Conservation (phyloP, 768 basidiomycete genomes). For the Pholiota conissans region DNA sequence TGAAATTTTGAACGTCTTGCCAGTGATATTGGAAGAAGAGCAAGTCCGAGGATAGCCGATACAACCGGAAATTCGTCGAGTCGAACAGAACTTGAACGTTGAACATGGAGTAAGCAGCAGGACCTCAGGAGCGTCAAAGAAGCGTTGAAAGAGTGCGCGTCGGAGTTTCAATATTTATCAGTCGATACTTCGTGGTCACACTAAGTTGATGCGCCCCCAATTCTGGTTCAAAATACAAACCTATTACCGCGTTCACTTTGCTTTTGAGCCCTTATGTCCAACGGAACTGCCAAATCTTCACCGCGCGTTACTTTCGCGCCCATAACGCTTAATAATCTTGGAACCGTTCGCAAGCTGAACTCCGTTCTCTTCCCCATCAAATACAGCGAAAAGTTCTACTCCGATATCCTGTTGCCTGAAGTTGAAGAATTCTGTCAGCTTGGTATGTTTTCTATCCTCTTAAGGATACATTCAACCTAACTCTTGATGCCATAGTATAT, state of each 20-base stretch:
- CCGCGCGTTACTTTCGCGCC: conserved; percentile 68
- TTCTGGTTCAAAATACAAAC: not conserved
- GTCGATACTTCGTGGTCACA: not conserved
- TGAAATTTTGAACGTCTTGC: no score
- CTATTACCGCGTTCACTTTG: not conserved
- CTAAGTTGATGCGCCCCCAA: not conserved
- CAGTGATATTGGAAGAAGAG: no score
- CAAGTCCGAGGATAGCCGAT: no score
- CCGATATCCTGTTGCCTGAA: conserved; percentile 73
- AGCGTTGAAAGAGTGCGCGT: not conserved
- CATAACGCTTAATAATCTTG: conserved; percentile 80
- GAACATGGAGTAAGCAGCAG: no score
- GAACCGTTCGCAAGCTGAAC: conserved; percentile 68
- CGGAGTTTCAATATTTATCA: not conserved
- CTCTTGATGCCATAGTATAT: conserved; percentile 60
- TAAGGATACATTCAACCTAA: not conserved
- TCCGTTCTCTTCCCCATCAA: conserved; percentile 87
- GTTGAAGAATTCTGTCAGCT: conserved; percentile 88
- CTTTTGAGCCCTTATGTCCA: conserved; percentile 16
- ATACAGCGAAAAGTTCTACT: conserved; percentile 88
- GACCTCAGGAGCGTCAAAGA: not conserved
- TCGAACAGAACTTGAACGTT: no score
- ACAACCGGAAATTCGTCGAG: no score
- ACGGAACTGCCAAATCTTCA: conserved; percentile 18
- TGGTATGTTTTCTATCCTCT: conserved; percentile 46